phyloP scores from a whole-genome alignment of 306 rosid genomes.

The Canavalia gladiata region DNA sequence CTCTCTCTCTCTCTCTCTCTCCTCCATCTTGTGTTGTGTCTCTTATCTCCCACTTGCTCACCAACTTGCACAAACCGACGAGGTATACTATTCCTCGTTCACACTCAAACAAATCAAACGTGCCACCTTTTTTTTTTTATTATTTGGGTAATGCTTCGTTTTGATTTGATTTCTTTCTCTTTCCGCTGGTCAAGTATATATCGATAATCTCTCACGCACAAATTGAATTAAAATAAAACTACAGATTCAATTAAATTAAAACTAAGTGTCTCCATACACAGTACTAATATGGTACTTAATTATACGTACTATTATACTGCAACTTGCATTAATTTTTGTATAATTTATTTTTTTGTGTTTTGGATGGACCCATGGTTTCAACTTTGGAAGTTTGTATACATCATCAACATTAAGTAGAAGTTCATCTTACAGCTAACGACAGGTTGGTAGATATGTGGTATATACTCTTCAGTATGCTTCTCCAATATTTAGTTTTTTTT shows the following conservation, averaged over 20 bases:
- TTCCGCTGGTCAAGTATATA: not conserved
- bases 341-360: not conserved
- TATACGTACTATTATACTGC: constrained; percentile 23
- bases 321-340: constrained; percentile 40
- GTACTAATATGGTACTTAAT: no score
- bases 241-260: not conserved
- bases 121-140: not conserved
- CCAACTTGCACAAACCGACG: constrained; percentile 68
- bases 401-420: not conserved
- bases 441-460: constrained; percentile 11
- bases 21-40: constrained; percentile 37
- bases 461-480: constrained; percentile 40
- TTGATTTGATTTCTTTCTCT: constrained; percentile 39
- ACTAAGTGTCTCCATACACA: not conserved
- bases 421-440: constrained; percentile 25
- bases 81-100: constrained; percentile 39
- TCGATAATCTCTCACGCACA: constrained; percentile 9
- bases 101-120: constrained; percentile 37
- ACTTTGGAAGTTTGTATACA: not conserved
- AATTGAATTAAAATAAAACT: constrained; percentile 34
- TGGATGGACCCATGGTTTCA: not conserved
- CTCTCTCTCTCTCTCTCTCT: constrained; percentile 11
- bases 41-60: constrained; percentile 58
- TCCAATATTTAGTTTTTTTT: not conserved
- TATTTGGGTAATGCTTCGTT: constrained; percentile 12